Evolutionary conservation across 768 basidiomycete species (phyloP).

Genomic region (Cyclocybe cylindracea): DNA sequence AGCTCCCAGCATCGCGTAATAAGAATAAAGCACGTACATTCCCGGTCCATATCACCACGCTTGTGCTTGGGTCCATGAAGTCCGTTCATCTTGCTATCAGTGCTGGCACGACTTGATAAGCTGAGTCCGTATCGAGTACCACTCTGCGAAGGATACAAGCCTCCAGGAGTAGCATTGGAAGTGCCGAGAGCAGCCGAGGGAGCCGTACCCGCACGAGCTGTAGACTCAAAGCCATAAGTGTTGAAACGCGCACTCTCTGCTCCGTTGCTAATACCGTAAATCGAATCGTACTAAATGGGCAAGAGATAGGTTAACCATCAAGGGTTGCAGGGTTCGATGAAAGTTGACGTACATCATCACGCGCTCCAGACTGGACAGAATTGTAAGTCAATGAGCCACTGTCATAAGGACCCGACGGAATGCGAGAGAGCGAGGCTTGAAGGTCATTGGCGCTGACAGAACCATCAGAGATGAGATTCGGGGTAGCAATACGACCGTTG

Average conservation of each 20-base stretch:
- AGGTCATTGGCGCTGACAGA: slow-evolving; percentile 55
- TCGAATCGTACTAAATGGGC: slow-evolving; percentile 55
- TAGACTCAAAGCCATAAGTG: slow-evolving; percentile 56
- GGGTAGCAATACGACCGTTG: slow-evolving; percentile 62
- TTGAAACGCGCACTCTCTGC: slow-evolving; percentile 57
- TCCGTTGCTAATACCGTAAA: slow-evolving; percentile 49
- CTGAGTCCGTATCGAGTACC: slow-evolving; percentile 77
- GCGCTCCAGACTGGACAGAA: slow-evolving; percentile 43
- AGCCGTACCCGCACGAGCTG: slow-evolving; percentile 36
- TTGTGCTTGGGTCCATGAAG: slow-evolving; percentile 94
- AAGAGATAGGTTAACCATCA: slow-evolving; percentile 18
- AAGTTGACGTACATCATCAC: slow-evolving; percentile 56
- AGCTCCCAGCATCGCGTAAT: slow-evolving; percentile 4
- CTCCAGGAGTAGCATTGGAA: slow-evolving; percentile 55
- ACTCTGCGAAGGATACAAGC: slow-evolving; percentile 69
- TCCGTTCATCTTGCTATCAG: slow-evolving; percentile 84
- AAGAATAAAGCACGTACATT: slow-evolving; percentile 48
- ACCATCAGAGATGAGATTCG: slow-evolving; percentile 48
- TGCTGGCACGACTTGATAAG: slow-evolving; percentile 51
- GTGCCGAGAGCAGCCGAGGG: slow-evolving; percentile 23
- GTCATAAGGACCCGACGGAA: slow-evolving; percentile 62
- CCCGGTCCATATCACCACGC: slow-evolving; percentile 88
- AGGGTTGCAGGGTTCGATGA: slow-evolving; percentile 1
- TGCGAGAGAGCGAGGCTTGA: slow-evolving; percentile 71
- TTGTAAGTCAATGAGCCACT: slow-evolving; percentile 54